Conservation (phyloP, 176 grass and related monocot species). For the Guadua angustifolia region DNA sequence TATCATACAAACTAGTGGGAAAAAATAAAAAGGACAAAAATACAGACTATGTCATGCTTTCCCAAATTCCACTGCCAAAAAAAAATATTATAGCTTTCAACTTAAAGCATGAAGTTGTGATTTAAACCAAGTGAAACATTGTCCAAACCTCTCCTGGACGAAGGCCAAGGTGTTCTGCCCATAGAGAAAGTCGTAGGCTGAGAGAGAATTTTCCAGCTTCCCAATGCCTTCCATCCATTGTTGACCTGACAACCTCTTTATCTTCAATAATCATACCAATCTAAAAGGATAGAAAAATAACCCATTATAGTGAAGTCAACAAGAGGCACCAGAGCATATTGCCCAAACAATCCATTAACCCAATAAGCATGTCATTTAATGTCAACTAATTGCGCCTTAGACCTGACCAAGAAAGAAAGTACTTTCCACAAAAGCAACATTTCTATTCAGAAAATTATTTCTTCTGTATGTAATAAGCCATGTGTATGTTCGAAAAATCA, state of each 20-base stretch:
- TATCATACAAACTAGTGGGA: neutral
- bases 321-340: neutral
- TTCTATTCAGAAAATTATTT: neutral
- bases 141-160: slow-evolving; percentile 75
- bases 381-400: neutral
- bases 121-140: neutral
- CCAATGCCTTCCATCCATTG: slow-evolving; percentile 93
- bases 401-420: neutral
- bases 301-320: neutral
- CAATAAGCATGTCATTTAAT: slow-evolving; percentile 3
- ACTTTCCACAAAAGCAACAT: neutral
- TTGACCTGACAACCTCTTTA: slow-evolving; percentile 86
- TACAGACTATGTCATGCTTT: neutral
- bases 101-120: neutral
- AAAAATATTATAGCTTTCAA: neutral
- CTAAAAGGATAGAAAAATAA: slow-evolving; percentile 48
- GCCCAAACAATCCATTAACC: neutral
- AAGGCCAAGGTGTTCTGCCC: slow-evolving; percentile 96
- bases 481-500: neutral
- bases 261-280: slow-evolving; percentile 97
- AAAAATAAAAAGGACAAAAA: neutral
- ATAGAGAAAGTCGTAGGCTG: slow-evolving; percentile 81
- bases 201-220: slow-evolving; percentile 91
- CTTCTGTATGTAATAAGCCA: neutral
- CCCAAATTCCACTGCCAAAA: neutral